phyloP scores from a whole-genome alignment of 2,329 filamentous ascomycete species.

The Penicillium capsulatum region DNA sequence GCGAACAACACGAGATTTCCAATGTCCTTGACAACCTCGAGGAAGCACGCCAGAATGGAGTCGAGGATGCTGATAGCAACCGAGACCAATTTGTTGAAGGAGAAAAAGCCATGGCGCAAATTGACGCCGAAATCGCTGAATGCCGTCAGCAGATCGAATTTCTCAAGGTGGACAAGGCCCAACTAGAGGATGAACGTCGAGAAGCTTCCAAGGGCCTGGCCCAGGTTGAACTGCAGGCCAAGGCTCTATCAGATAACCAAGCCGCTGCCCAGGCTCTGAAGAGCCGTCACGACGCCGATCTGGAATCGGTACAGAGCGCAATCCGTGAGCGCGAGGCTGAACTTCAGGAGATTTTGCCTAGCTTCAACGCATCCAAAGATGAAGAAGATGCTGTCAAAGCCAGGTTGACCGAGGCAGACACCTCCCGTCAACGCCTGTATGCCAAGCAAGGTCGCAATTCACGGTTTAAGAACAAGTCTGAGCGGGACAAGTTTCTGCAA shows the following conservation, averaged over 20 bases:
- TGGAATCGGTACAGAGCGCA: conserved; percentile 66
- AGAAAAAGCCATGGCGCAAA: conserved; percentile 70
- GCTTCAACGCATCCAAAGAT: conserved; percentile 68
- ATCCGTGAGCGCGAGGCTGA: conserved; percentile 74
- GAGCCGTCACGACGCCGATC: conserved; percentile 64
- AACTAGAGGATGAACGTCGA: conserved; percentile 84
- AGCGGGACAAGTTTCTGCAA: conserved; percentile 78
- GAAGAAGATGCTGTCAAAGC: conserved; percentile 68
- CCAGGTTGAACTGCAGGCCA: conserved; percentile 79
- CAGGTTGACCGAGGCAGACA: conserved; percentile 71
- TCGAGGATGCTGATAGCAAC: conserved; percentile 79
- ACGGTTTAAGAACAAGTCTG: conserved; percentile 80
- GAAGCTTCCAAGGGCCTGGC: conserved; percentile 75
- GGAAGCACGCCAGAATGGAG: conserved; percentile 71
- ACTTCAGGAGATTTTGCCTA: conserved; percentile 68
- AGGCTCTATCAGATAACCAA: conserved; percentile 77
- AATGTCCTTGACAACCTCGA: conserved; percentile 78
- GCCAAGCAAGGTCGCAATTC: conserved; percentile 87
- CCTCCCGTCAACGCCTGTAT: conserved; percentile 71
- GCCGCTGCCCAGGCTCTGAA: conserved; percentile 70
- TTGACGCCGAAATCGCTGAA: conserved; percentile 75
- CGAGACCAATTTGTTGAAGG: conserved; percentile 70
- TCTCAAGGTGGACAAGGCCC: conserved; percentile 74
- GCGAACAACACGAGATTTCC: conserved; percentile 76
- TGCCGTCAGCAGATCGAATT: conserved; percentile 80